Evolutionary conservation across 2,329 filamentous ascomycete genomes (phyloP).

Genomic region (Pezicula rhizophila): DNA sequence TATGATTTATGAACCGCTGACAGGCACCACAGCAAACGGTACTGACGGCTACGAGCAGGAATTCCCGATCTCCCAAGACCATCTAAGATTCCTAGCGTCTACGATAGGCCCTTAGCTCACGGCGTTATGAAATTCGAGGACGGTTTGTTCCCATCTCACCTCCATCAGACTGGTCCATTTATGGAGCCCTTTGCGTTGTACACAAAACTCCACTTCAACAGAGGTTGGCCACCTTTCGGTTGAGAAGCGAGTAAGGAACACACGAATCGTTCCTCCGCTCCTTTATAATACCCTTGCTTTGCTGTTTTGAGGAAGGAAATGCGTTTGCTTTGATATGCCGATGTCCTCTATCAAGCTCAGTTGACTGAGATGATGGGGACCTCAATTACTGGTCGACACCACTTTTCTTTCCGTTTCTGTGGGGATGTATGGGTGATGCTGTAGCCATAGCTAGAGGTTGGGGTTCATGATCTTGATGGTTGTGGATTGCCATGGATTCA

Average conservation of each 20-base stretch:
- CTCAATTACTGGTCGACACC: conserved; percentile 25
- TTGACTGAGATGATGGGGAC: conserved; percentile 14
- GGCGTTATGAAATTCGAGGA: conserved; percentile 23
- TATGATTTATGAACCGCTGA: conserved; percentile 16
- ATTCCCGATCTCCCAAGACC: conserved; percentile 45
- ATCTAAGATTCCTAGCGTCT: conserved; percentile 37
- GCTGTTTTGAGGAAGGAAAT: conserved; percentile 25
- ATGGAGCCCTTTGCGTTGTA: conserved; percentile 18
- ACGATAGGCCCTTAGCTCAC: conserved; percentile 24
- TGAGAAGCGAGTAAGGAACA: conserved; percentile 25
- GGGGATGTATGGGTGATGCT: conserved; percentile 29
- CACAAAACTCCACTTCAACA: conserved; percentile 32
- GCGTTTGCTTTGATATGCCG: conserved; percentile 25
- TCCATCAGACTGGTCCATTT: conserved; percentile 32
- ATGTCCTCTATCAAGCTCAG: conserved; percentile 9
- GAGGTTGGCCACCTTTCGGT: conserved; percentile 42
- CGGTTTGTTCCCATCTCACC: conserved; percentile 21
- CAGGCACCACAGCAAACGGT: conserved; percentile 4
- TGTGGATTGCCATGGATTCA: conserved; percentile 12
- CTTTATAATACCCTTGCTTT: conserved; percentile 30
- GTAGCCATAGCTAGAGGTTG: conserved; percentile 20
- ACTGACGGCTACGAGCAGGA: conserved; percentile 30
- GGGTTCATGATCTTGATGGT: conserved; percentile 27
- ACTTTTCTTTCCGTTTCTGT: conserved; percentile 23
- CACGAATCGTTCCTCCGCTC: conserved; percentile 29